Evolutionary conservation across 2,329 filamentous ascomycete genomes (phyloP), one percentile per base, ranked within the genome.

Genomic region (Pseudocercospora fuligena): DNA sequence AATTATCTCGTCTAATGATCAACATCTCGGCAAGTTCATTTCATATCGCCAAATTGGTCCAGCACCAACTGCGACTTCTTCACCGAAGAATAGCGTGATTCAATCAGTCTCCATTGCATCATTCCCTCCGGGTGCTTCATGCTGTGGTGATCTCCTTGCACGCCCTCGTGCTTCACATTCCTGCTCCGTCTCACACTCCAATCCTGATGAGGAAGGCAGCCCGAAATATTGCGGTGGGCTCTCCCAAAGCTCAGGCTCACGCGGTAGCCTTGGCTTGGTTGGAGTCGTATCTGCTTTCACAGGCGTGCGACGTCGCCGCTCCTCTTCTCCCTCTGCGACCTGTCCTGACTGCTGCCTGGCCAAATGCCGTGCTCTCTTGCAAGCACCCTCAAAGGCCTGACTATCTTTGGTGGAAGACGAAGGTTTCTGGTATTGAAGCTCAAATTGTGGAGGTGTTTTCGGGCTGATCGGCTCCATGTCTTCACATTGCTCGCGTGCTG

Each of bases 91-190:
- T 12, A 31, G 23, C 1, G 5, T n/a, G 8, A 8, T n/a, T 56
- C 47, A 56, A 56, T 56, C 51, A 14, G 27, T 29, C 23, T 56
- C 51, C 51, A 56, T 56, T n/a, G 25, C 51, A 56, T 56, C 51
- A 11, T 19, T n/a, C 14, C 25, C 25, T 31, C 27, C 51, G 0
- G 51, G 51, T 7, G 51, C 51, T 27, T 56, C 51, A 56, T 56
- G 51, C 51, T 31, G 51, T 7, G 51, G 51, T 3, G 51, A 56
- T 21, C n/a, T 56, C 2, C 51, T 56, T 23, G 51, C 23, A n/a
- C 51, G 51, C 16, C 51, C 51, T 7, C 51, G 51, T 31, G 51
- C 51, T n/a, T 56, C 27, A 56, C 51, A 56, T n/a, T 56, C 51
- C 51, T 56, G 23, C 23, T 31, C 51, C 16, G 11, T n/a, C 16